Conservation (phyloP, 2,329 filamentous ascomycete genomes). For the Neocucurbitaria cava region DNA sequence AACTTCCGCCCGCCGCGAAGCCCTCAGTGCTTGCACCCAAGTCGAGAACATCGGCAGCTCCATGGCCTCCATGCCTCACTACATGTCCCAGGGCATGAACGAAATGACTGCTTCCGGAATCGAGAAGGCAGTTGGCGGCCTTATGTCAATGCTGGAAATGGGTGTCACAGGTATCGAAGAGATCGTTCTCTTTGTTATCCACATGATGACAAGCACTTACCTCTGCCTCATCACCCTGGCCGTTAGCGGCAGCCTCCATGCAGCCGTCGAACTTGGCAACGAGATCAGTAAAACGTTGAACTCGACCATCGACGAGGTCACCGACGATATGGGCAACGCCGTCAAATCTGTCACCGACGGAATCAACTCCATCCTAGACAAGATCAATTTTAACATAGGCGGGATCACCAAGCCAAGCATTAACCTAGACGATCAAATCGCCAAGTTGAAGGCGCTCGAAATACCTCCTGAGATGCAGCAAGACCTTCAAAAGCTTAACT, state of each 20-base stretch:
- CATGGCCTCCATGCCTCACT: constrained; percentile 98
- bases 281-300: constrained; percentile 68
- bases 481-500: constrained; percentile 75
- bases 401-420: constrained; percentile 61
- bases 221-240: constrained; percentile 87
- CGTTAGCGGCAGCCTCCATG: constrained; percentile 78
- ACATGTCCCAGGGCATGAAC: constrained; percentile 89
- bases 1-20: constrained; percentile 76
- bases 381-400: constrained; percentile 50
- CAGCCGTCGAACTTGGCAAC: constrained; percentile 68
- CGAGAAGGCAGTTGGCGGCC: constrained; percentile 77
- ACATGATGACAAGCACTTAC: constrained; percentile 89
- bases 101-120: constrained; percentile 80
- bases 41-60: constrained; percentile 92
- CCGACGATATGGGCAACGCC: constrained; percentile 56
- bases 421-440: constrained; percentile 70
- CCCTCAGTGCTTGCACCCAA: constrained; percentile 85
- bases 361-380: constrained; percentile 50
- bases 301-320: constrained; percentile 65
- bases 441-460: constrained; percentile 72
- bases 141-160: constrained; percentile 80
- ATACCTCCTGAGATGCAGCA: constrained; percentile 73
- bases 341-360: constrained; percentile 42
- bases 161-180: constrained; percentile 83
- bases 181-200: constrained; percentile 90